Base-by-base conservation (phyloP, 805 yeast genomes). In the Candida koratica region DNA sequence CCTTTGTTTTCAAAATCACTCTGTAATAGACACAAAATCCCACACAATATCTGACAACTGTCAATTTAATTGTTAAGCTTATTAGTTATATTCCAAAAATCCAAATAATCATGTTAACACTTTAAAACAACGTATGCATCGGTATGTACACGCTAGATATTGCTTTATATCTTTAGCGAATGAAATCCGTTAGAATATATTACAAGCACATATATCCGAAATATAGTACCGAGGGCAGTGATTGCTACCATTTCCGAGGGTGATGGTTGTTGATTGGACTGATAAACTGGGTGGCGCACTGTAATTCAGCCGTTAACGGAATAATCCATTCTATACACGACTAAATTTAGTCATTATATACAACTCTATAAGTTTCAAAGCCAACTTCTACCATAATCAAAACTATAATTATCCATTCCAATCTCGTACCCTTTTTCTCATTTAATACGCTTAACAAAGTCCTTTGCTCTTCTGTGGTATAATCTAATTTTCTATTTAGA, bases 331-430 rank as follows among this genome's bases (percentile, higher is more conserved):
- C 16, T 28, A 28, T 17, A 28, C 31, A 28, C 6, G 12, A 7
- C 17, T 10, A 11, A 8, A 20, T 20, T 20, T 20, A 8, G 8
- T 20, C 8, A 20, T 20, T 20, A 11, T 11, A 8, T 20, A 20
- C 13, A 46, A 84, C 83, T 51, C 85, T 95, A 46, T 78, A 74
- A 1, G 77, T 61, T 55, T 89, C 97, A 55, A 88, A 84, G 17
- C 80, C 65, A 11, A 89, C 95, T 53, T 89, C 97, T 32, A 89
- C 77, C 71, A 84, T 71, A 42, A 89, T 89, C 46, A 89, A 66
- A 17, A 79, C 67, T 36, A 89, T 86, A 47, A 89, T 87, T 55
- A 87, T 82, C 94, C 94, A 84, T 55, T 89, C 97, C 29, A 89
- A 63, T 14, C 87, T 64, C 3, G 85, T 73, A 22, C 90, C 73